Evolutionary conservation across 257 asterid genomes (phyloP).

Genomic region (Capsicum chinense): DNA sequence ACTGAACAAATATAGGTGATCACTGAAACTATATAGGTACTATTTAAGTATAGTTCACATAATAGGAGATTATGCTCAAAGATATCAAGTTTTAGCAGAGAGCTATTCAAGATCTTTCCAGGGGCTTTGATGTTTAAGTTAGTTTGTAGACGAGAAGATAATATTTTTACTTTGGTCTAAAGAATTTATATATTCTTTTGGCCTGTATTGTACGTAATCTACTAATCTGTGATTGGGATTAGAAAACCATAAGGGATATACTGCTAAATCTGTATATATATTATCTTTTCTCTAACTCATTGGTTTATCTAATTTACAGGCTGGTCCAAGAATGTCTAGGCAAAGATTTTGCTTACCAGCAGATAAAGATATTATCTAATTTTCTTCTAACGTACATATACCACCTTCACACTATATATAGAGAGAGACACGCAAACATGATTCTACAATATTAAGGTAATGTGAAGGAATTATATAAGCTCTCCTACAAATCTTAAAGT

Average conservation of each 20-base stretch:
- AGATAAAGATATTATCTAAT: slow-evolving; percentile 59
- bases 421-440: too few relatives aligned
- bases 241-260: background rate
- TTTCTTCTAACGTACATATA: too few relatives aligned
- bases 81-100: background rate
- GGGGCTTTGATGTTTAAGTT: background rate
- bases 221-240: background rate
- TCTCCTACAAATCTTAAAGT: too few relatives aligned
- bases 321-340: slow-evolving; percentile 77
- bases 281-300: background rate
- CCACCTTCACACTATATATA: too few relatives aligned
- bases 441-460: too few relatives aligned
- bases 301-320: slow-evolving; percentile 40
- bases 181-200: background rate
- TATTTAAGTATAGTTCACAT: background rate
- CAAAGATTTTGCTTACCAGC: slow-evolving; percentile 67
- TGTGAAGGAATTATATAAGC: too few relatives aligned
- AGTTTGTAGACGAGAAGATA: background rate
- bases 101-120: background rate
- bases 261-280: background rate
- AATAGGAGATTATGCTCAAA: background rate
- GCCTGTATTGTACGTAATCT: background rate
- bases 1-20: background rate
- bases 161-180: background rate
- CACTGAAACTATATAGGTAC: too few relatives aligned